Evolutionary conservation across 164 flowering plant species (phyloP).

Genomic region (Protea cynaroides): DNA sequence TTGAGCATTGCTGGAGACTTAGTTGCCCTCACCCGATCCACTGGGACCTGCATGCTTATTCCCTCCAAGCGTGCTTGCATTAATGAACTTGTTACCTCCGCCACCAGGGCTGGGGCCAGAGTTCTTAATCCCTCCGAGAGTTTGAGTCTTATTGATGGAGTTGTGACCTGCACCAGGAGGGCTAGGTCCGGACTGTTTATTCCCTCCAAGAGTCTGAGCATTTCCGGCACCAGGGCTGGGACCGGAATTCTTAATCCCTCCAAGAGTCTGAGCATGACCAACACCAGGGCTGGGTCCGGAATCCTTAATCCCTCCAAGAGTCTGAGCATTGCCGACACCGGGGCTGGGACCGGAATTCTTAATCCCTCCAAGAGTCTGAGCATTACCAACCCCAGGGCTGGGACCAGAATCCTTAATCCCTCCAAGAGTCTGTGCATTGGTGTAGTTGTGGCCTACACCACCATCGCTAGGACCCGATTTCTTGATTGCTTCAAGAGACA

Average conservation of each 20-base stretch:
- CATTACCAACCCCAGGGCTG: no score
- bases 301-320: slow-evolving; percentile 8
- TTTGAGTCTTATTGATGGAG: no score
- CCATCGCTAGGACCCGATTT: slow-evolving; percentile 5
- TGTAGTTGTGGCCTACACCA: not conserved
- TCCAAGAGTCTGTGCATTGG: not conserved
- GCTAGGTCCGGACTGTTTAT: slow-evolving; percentile 4
- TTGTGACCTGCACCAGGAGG: not conserved
- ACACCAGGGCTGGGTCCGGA: no score
- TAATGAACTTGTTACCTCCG: slow-evolving; percentile 21
- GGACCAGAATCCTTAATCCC: slow-evolving; percentile 1
- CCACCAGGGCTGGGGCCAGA: not conserved
- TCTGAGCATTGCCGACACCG: not conserved
- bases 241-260: slow-evolving; percentile 7
- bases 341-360: slow-evolving; percentile 6
- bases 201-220: not conserved
- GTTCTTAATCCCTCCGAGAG: no score
- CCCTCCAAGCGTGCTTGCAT: not conserved
- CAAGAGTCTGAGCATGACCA: slow-evolving; percentile 1
- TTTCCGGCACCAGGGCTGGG: not conserved
- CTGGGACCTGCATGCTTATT: no score
- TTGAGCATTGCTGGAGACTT: no score
- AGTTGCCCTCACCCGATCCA: no score
- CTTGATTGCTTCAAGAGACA: not conserved
- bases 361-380: not conserved